Evolutionary conservation across 1,284 basidiomycete species (phyloP).

Genomic region (Malassezia equina): DNA sequence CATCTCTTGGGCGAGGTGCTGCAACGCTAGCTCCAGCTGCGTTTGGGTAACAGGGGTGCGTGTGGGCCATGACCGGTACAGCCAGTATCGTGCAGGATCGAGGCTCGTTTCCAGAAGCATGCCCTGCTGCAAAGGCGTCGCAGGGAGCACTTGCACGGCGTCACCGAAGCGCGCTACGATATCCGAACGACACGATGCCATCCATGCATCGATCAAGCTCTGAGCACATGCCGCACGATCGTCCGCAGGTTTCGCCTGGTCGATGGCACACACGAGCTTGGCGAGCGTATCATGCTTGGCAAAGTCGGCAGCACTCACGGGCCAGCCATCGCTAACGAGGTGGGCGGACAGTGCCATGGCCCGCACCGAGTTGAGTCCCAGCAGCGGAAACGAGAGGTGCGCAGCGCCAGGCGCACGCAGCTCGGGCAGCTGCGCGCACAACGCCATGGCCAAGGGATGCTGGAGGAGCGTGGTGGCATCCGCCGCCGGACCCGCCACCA

Average conservation of each 20-base stretch:
- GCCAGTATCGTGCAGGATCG: slow-evolving; percentile 31
- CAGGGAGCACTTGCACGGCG: slow-evolving; percentile 24
- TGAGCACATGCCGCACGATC: not conserved
- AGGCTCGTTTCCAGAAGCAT: slow-evolving; percentile 41
- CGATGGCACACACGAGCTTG: slow-evolving; percentile 22
- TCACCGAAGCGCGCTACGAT: not conserved
- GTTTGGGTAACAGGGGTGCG: not conserved
- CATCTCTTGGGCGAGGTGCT: slow-evolving; percentile 16
- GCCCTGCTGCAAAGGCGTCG: slow-evolving; percentile 35
- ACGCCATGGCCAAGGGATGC: slow-evolving; percentile 19
- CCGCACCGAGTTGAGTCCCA: slow-evolving; percentile 44
- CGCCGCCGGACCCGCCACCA: slow-evolving; percentile 12
- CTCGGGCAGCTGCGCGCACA: slow-evolving; percentile 28
- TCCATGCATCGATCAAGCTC: not conserved
- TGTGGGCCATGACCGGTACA: slow-evolving; percentile 23
- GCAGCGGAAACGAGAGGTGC: slow-evolving; percentile 33
- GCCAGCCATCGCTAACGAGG: slow-evolving; percentile 25
- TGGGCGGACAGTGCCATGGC: slow-evolving; percentile 40
- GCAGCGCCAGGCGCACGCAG: slow-evolving; percentile 23
- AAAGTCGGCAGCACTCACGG: slow-evolving; percentile 44
- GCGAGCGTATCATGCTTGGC: slow-evolving; percentile 27
- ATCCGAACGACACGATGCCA: not conserved
- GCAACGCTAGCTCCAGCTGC: slow-evolving; percentile 18
- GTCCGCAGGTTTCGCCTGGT: slow-evolving; percentile 6
- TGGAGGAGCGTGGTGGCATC: slow-evolving; percentile 13